Percentiles rank a stretch among this genome's conserved stretches.
Conservation (phyloP, 73 alveolate species). For the Blepharisma japonicum region DNA sequence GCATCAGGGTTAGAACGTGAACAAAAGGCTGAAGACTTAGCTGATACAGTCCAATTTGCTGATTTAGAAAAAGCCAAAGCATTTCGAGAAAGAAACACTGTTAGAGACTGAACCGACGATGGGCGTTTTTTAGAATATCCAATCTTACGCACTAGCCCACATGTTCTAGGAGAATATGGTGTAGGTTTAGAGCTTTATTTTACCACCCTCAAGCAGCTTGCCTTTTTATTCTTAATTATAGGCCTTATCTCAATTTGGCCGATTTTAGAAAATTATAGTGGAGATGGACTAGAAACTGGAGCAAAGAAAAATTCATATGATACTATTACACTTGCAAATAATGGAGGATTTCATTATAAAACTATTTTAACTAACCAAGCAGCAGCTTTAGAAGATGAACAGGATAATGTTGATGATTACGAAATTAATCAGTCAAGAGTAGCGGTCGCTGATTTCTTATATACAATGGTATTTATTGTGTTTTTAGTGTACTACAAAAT, state of each 20-base stretch:
- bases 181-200: slow-evolving; percentile 23
- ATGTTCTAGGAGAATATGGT: slow-evolving; percentile 19
- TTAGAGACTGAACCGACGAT: neutral
- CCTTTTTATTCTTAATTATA: neutral
- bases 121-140: neutral
- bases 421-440: neutral
- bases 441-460: neutral
- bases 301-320: slow-evolving; percentile 4
- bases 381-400: neutral
- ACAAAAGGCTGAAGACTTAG: too few species aligned
- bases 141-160: neutral
- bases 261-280: neutral
- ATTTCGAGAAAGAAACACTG: neutral
- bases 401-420: neutral
- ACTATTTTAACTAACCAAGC: neutral
- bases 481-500: neutral
- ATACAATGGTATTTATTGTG: neutral
- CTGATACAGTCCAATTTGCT: neutral
- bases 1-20: too few species aligned
- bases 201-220: slow-evolving; percentile 1
- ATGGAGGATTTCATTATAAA: neutral
- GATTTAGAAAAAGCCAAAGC: slow-evolving; percentile 20
- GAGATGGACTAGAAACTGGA: neutral
- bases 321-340: too few species aligned
- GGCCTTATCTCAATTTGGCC: slow-evolving; percentile 15